These are phyloP conservation scores for Acacia melanoxylon DNA, from an alignment of 306 rosid genomes.

Conservation along the genomic window DNA sequence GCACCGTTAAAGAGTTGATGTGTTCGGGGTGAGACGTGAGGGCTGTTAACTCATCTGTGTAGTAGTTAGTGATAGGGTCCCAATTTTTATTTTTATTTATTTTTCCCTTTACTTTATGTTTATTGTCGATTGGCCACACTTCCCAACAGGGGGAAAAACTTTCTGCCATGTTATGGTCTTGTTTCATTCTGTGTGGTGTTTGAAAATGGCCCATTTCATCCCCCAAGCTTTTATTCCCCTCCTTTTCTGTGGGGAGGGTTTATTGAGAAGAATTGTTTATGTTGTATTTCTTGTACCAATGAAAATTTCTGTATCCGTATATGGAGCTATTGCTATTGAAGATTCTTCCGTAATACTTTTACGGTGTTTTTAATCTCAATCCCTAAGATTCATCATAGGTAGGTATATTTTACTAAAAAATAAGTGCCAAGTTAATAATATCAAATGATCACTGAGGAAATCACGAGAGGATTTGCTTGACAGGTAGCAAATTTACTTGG, in stretches of 20 bases:
- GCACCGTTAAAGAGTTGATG: slow-evolving; percentile 30
- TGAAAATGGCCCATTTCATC: slow-evolving; percentile 49
- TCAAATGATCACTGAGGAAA: background rate
- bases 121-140: slow-evolving; percentile 39
- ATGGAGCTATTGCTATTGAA: slow-evolving; percentile 30
- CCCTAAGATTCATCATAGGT: background rate
- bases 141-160: slow-evolving; percentile 49
- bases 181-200: slow-evolving; percentile 57
- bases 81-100: slow-evolving; percentile 31
- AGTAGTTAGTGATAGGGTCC: slow-evolving; percentile 56
- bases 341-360: background rate
- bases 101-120: slow-evolving; percentile 1
- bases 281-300: slow-evolving; percentile 47
- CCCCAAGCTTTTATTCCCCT: slow-evolving; percentile 45
- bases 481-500: background rate
- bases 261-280: slow-evolving; percentile 44
- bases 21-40: slow-evolving; percentile 47
- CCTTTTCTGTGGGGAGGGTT: slow-evolving; percentile 37
- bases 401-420: background rate
- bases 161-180: slow-evolving; percentile 50
- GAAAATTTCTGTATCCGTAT: slow-evolving; percentile 33
- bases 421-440: background rate
- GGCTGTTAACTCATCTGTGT: slow-evolving; percentile 43
- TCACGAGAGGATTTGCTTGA: background rate
- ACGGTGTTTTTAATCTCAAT: background rate